phyloP scores from a whole-genome alignment of 371 early-diverging fungal species.

The Lichtheimia ramosa region DNA sequence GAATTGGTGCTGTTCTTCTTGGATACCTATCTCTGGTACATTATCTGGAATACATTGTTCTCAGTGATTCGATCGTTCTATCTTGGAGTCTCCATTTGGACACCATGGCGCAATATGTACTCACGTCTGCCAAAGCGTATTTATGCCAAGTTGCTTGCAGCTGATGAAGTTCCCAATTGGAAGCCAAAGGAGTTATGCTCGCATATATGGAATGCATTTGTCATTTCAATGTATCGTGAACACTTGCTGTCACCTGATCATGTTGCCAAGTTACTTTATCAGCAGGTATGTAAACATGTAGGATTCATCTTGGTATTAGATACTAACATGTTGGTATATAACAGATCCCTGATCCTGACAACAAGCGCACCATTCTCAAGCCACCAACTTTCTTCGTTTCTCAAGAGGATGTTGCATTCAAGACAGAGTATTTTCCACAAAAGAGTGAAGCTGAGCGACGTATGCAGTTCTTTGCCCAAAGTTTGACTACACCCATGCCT shows the following conservation, averaged over 20 bases:
- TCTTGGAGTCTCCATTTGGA: slow-evolving; percentile 82
- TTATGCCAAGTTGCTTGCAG: slow-evolving; percentile 74
- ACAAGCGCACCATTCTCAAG: slow-evolving; percentile 65
- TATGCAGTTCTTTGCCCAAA: slow-evolving; percentile 88
- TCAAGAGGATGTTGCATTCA: slow-evolving; percentile 78
- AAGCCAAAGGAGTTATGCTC: slow-evolving; percentile 79
- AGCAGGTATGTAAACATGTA: slow-evolving; percentile 51
- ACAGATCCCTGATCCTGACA: slow-evolving; percentile 39
- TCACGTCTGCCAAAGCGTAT: slow-evolving; percentile 82
- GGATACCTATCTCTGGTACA: slow-evolving; percentile 91
- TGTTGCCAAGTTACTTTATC: slow-evolving; percentile 74
- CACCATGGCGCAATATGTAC: slow-evolving; percentile 86
- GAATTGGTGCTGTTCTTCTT: slow-evolving; percentile 80
- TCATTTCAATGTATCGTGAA: slow-evolving; percentile 86
- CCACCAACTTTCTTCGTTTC: slow-evolving; percentile 80
- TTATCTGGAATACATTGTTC: slow-evolving; percentile 79
- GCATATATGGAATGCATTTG: slow-evolving; percentile 86
- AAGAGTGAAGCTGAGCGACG: slow-evolving; percentile 83
- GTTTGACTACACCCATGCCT: slow-evolving; percentile 82
- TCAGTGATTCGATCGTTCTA: slow-evolving; percentile 78
- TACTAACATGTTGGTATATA: slow-evolving; percentile 1
- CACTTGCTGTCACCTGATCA: slow-evolving; percentile 78
- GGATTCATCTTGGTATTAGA: neutral
- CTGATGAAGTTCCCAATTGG: slow-evolving; percentile 62
- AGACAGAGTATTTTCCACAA: slow-evolving; percentile 74